phyloP scores from a whole-genome alignment of 2,329 filamentous ascomycete species.

The Esteya vermicola region DNA sequence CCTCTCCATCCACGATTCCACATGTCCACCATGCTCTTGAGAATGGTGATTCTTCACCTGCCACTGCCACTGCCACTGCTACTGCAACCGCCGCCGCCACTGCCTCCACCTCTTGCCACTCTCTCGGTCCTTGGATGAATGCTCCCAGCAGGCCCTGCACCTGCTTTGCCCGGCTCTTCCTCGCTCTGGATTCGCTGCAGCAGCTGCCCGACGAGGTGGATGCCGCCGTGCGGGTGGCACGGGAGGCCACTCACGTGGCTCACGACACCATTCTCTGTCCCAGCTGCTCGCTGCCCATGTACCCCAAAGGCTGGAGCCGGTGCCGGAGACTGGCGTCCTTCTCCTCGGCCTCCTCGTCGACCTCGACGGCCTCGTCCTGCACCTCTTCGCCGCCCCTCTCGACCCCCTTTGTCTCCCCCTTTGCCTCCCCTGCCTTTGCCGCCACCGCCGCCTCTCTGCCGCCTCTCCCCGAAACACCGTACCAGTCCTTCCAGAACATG shows the following conservation, averaged over 20 bases:
- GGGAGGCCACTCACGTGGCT: constrained; percentile 31
- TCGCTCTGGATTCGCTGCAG: constrained; percentile 34
- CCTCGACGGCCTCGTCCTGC: too few species aligned
- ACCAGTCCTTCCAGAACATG: constrained; percentile 40
- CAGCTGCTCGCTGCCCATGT: constrained; percentile 27
- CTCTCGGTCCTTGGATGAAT: too few species aligned
- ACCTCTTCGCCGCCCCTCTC: too few species aligned
- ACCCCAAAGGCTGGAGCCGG: constrained; percentile 12
- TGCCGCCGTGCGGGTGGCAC: constrained; percentile 31
- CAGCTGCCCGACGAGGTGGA: constrained; percentile 29
- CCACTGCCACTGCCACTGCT: too few species aligned
- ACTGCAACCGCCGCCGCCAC: neutral
- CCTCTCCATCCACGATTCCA: too few species aligned
- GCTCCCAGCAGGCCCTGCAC: constrained; percentile 20
- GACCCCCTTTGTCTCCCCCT: too few species aligned
- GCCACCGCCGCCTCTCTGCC: too few species aligned
- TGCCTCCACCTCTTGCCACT: neutral
- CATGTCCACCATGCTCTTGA: neutral
- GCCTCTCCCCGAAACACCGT: constrained; percentile 20
- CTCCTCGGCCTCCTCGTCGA: too few species aligned
- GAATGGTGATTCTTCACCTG: too few species aligned
- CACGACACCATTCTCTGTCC: constrained; percentile 37
- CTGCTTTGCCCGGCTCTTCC: constrained; percentile 35
- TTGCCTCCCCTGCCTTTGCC: too few species aligned
- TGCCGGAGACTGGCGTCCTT: too few species aligned